Percentiles rank a stretch among this genome's conserved stretches.
Conservation (phyloP, 768 basidiomycete genomes). For the Pholiota molesta region DNA sequence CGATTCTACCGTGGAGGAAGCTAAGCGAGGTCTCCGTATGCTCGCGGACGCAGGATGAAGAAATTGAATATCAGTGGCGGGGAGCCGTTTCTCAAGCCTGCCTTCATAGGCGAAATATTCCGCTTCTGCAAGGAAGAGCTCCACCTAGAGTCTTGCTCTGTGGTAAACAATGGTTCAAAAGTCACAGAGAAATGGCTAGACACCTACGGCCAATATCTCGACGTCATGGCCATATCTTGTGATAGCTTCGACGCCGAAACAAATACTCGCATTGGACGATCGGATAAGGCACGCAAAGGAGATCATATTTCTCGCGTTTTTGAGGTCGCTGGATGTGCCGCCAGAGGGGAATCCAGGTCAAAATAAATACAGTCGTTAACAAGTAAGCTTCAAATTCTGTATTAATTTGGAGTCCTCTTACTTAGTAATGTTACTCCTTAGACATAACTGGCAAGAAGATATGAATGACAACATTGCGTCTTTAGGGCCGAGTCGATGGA, state of each 20-base stretch:
- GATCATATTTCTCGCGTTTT: constrained; percentile 36
- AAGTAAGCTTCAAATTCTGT: too few species aligned
- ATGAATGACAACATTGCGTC: constrained; percentile 40
- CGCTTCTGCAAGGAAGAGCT: constrained; percentile 22
- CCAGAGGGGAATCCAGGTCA: constrained; percentile 37
- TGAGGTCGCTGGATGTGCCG: constrained; percentile 36
- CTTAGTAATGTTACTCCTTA: too few species aligned
- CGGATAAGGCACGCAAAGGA: constrained; percentile 31
- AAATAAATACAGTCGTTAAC: constrained; percentile 34
- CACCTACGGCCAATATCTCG: constrained; percentile 39
- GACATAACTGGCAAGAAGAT: constrained; percentile 41
- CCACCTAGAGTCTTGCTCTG: constrained; percentile 33
- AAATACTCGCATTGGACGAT: constrained; percentile 33
- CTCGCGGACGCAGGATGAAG: constrained; percentile 30
- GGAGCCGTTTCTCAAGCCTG: constrained; percentile 20
- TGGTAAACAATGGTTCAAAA: constrained; percentile 36
- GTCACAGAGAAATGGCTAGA: constrained; percentile 45
- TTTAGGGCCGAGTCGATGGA: constrained; percentile 40
- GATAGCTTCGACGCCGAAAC: constrained; percentile 39
- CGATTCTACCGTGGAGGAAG: constrained; percentile 38
- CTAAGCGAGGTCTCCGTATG: constrained; percentile 27
- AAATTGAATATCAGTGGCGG: constrained; percentile 24
- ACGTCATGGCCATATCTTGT: constrained; percentile 46
- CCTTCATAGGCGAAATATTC: constrained; percentile 9
- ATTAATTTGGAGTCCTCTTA: too few species aligned